Evolutionary conservation across 2,329 filamentous ascomycete genomes (phyloP), one percentile per base, ranked within the genome.

Genomic region (Aspergillus fumigatus): DNA sequence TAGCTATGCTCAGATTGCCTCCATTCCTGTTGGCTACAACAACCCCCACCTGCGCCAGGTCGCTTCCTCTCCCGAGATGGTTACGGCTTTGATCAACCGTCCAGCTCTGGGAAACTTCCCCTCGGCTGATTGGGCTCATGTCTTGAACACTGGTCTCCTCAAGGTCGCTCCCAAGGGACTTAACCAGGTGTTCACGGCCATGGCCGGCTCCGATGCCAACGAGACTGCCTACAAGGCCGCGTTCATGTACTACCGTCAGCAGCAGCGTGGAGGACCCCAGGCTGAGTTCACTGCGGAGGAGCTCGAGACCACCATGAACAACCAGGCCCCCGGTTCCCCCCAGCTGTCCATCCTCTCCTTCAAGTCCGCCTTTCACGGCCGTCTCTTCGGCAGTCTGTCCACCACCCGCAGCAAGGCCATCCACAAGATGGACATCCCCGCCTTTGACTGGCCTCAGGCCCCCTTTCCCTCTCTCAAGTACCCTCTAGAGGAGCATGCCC

Each of bases 151-250:
- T 2, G 90, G 92, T 66, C 85, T 95, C 60, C 85, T 97, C 65
- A 86, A 84, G 68, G 90, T 90, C 50, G 90, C 92, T 0, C 92
- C 92, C 58, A 88, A 88, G 72, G 92, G 92, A 35, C 79, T 93
- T 61, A 79, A 92, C 80, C 89, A 96, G 75, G 91, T 96, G 65
- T 96, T 96, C 79, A 96, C 92, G 19, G 90, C 88, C 62, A 88
- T 91, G 80, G 85, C 91, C 53, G 92, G 92, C 59, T 95, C 90
- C 21, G 92, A 96, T 69, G 92, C 92, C 75, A 96, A 96, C 78
- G 92, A 96, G 79, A 89, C 90, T 35, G 92, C 92, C 47, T 96
- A 91, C 84, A 96, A 96, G 79, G 92, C 92, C 8, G 92, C 92
- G 51, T 96, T 96, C 79, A 96, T 96, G 87, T 95, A 88, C 83